Conservation (phyloP, 768 basidiomycete species). For the Naganishia vaughanmartiniae region DNA sequence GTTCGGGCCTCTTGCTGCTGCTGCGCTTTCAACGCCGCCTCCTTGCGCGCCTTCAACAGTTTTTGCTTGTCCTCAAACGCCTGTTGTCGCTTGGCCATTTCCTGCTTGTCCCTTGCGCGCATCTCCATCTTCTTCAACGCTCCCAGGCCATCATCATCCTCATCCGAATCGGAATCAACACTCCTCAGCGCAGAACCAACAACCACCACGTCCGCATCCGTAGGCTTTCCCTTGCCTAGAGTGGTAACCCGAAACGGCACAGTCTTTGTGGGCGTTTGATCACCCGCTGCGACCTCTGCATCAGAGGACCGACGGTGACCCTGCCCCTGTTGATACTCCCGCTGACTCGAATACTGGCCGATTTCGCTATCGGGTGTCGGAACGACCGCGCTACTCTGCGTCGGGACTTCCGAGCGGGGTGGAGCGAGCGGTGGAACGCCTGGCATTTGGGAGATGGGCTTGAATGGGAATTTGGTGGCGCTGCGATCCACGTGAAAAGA, state of each 20-base stretch:
- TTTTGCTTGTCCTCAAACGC: constrained; percentile 15
- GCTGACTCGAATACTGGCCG: constrained; percentile 22
- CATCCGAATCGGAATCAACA: constrained; percentile 11
- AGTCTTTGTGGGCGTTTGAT: no score
- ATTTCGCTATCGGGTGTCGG: constrained; percentile 23
- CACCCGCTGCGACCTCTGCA: not conserved
- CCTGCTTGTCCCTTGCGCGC: not conserved
- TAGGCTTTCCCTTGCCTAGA: not conserved
- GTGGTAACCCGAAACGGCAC: no score
- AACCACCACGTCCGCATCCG: not conserved
- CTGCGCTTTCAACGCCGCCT: constrained; percentile 12
- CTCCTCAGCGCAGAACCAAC: not conserved
- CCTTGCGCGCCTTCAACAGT: constrained; percentile 22
- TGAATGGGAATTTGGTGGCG: constrained; percentile 20
- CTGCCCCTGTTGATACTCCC: not conserved
- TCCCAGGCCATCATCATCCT: constrained; percentile 10
- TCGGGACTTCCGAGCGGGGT: constrained; percentile 5
- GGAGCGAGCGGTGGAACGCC: constrained; percentile 12
- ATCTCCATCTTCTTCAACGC: constrained; percentile 3
- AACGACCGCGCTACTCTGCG: constrained; percentile 23
- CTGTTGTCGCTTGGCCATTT: not conserved
- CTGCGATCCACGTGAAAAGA: not conserved
- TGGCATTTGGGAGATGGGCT: constrained; percentile 15
- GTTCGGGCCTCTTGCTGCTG: not conserved
- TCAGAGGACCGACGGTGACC: not conserved